Percentiles rank a stretch among this genome's conserved stretches.
Conservation (phyloP, 495 filamentous ascomycete genomes). For the Xylaria flabelliformis region DNA sequence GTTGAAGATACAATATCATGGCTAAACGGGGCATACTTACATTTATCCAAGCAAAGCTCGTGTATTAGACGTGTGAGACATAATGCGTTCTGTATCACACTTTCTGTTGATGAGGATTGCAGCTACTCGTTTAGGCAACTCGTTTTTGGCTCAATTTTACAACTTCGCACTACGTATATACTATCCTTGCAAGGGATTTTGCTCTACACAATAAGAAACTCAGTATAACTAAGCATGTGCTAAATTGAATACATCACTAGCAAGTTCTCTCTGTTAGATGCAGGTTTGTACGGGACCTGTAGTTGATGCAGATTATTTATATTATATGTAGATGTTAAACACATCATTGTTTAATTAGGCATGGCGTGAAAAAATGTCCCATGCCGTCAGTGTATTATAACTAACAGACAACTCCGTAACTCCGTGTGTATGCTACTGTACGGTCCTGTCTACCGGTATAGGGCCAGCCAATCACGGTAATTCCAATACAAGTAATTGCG, state of each 20-base stretch:
- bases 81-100: not conserved
- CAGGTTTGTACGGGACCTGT: not conserved
- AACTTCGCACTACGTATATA: not conserved
- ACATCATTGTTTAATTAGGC: not conserved
- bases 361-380: not conserved
- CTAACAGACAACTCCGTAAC: not conserved
- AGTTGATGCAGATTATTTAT: not conserved
- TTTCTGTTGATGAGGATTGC: conserved; percentile 4
- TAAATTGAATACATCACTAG: not conserved
- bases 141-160: not conserved
- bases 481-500: not conserved
- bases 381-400: not conserved
- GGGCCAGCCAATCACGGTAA: conserved; percentile 16
- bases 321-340: not conserved
- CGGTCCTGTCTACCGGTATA: conserved; percentile 8
- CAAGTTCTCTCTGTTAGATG: not conserved
- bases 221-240: not conserved
- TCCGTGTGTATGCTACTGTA: not conserved
- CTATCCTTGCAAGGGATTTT: not conserved
- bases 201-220: not conserved
- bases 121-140: conserved; percentile 5
- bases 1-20: not conserved
- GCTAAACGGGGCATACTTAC: not conserved
- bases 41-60: not conserved
- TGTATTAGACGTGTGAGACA: not conserved